Evolutionary conservation across 345 rosid species (phyloP), one percentile per base, ranked within the genome.

Genomic region (Mangifera indica): DNA sequence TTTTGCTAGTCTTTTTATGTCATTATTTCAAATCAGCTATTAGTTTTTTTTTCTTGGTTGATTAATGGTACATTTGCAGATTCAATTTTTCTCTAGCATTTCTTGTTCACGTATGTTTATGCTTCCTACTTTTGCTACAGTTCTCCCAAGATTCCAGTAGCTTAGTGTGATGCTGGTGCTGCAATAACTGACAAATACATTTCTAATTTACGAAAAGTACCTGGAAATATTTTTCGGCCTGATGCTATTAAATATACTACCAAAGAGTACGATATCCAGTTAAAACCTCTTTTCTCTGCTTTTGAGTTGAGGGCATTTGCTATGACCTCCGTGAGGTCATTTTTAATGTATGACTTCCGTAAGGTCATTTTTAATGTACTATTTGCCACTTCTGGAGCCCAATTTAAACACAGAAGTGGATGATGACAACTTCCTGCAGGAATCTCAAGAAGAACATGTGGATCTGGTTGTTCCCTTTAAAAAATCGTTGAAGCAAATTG

Each of bases 381-480:
- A 91, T 87, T 82, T 96, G 86, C 98, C 99, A 63, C 88, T 96
- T 64, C 45, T 96, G 91, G 98, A 96, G 89, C 93, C 96, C 83
- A 76, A 79, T 60, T 22, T 60, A 11, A 76, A 57, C 51, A 44
- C 67, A 10, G 98, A 85, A 61, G 93, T 87, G 10, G 87, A 88
- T 5, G 97, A 92, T 70, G 91, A 88, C 4, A 87, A 88, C 73
- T 89, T 91, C 86, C 80, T 83, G 49, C 79, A 84, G 77, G 91
- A 84, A 42, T 44, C 74, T 20, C 77, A 46, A 20, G 93, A 84
- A 73, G 84, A 83, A 25, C 84, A 11, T 29, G 57, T 81, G 12
- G 98, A 93, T 82, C 76, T 91, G 73, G 91, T 88, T 72, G 87
- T 83, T 75, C 99, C 98, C 70, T 89, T 96, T 51, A 83, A 91